Conservation (phyloP, 2,329 filamentous ascomycete genomes). For the Penicillium fuscoglaucum region DNA sequence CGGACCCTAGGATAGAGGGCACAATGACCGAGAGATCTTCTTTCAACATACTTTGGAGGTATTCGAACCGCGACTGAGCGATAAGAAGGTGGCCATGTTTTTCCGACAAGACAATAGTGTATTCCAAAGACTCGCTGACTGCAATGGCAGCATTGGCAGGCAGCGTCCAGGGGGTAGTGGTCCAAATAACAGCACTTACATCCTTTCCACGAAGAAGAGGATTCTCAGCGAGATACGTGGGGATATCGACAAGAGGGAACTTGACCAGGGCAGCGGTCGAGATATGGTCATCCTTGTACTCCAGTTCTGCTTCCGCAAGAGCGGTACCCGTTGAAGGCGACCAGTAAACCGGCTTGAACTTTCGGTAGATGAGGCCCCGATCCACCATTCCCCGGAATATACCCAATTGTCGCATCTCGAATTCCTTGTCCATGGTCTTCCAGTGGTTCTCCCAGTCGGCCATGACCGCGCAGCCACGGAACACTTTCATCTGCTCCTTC, state of each 20-base stretch:
- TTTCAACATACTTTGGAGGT: conserved; percentile 53
- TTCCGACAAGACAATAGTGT: conserved; percentile 64
- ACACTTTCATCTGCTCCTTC: conserved; percentile 59
- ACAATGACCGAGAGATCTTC: conserved; percentile 54
- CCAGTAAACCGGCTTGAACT: conserved; percentile 66
- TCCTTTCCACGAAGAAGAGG: conserved; percentile 47
- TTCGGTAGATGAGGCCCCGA: conserved; percentile 61
- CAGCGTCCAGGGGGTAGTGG: conserved; percentile 95
- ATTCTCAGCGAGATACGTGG: conserved; percentile 46
- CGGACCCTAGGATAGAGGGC: conserved; percentile 61
- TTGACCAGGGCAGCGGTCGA: conserved; percentile 67
- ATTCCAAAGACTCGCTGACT: conserved; percentile 71
- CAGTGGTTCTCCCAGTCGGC: conserved; percentile 64
- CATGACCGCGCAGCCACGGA: conserved; percentile 63
- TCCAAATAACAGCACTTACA: conserved; percentile 90
- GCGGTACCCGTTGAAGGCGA: conserved; percentile 65
- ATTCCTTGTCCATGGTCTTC: conserved; percentile 62
- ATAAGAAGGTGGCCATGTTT: conserved; percentile 65
- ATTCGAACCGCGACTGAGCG: conserved; percentile 67
- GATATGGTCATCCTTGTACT: conserved; percentile 63
- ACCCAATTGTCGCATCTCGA: conserved; percentile 60
- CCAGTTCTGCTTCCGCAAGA: conserved; percentile 64
- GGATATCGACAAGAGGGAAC: conserved; percentile 64
- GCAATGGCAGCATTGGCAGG: conserved; percentile 91
- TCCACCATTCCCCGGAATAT: conserved; percentile 64